phyloP scores from a whole-genome alignment of 805 yeast genomes.

The Saccharomyces cerevisiae region DNA sequence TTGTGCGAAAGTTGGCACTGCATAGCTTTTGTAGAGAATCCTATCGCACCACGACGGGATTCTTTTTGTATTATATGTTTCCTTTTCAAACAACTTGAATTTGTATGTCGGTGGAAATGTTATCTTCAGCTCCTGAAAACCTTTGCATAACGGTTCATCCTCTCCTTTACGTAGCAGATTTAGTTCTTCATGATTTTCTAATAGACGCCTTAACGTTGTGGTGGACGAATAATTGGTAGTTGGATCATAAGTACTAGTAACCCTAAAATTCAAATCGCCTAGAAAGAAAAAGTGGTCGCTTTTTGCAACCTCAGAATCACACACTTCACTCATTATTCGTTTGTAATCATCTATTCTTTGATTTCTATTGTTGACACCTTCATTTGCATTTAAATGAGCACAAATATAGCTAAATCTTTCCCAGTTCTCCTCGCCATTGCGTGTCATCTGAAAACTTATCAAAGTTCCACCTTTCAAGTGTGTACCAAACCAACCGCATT shows the following conservation, averaged over 20 bases:
- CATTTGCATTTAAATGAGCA: slow-evolving; percentile 73
- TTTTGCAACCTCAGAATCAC: slow-evolving; percentile 37
- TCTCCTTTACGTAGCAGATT: slow-evolving; percentile 29
- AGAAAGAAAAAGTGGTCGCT: slow-evolving; percentile 64
- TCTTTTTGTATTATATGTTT: slow-evolving; percentile 45
- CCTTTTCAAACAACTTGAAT: slow-evolving; percentile 38
- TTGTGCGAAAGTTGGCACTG: slow-evolving; percentile 15
- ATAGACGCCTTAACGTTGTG: slow-evolving; percentile 8
- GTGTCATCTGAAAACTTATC: slow-evolving; percentile 35
- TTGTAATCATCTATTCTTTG: slow-evolving; percentile 47
- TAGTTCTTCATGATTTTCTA: slow-evolving; percentile 33
- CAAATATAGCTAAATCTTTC: slow-evolving; percentile 50
- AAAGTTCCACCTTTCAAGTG: slow-evolving; percentile 73
- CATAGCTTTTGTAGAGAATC: slow-evolving; percentile 48
- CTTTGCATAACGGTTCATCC: slow-evolving; percentile 38
- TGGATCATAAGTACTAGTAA: slow-evolving; percentile 24
- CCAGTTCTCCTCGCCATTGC: slow-evolving; percentile 18
- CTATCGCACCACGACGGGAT: slow-evolving; percentile 90
- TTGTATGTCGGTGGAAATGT: slow-evolving; percentile 77
- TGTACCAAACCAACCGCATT: slow-evolving; percentile 53
- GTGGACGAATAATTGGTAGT: slow-evolving; percentile 11
- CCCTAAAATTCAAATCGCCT: slow-evolving; percentile 84
- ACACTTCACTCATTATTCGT: slow-evolving; percentile 41
- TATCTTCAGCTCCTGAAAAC: slow-evolving; percentile 60
- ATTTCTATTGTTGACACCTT: slow-evolving; percentile 43